Evolutionary conservation across 768 basidiomycete species (phyloP), one percentile per base, ranked within the genome.

Genomic region (Melanogaster broomeanus): DNA sequence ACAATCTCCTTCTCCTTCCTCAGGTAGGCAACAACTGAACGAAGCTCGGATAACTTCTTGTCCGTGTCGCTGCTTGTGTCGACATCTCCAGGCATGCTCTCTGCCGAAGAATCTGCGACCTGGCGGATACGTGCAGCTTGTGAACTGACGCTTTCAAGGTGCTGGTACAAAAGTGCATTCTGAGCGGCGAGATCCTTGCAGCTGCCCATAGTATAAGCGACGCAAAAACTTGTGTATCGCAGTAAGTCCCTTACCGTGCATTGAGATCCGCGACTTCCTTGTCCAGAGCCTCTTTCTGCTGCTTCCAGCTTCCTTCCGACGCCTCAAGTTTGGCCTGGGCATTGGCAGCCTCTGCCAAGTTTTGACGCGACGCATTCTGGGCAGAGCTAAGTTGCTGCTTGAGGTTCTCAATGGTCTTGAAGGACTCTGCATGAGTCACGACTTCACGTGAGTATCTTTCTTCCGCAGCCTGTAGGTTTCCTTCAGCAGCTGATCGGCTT

Each of bases 1-100:
- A 90, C 87, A 46, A 95, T 92, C 65, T 94, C 91, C 71, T 95
- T 93, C 76, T 94, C 93, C 62, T 88, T 91, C 37, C 93, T 81
- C 30, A 95, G 73, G 68, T 90, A 94, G 3, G 84, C 78, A 38
- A 93, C 84, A 24, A 93, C 86, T 16, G 87, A 81, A 25, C 88
- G 86, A 19, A 93, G 70, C 57, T 92, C 90, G 0, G 85, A 75
- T 10, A 89, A 57, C 63, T 90, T 87, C 2, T 76, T 75, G 55
- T 89, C 87, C 3, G 72, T 61, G 52, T 85, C 83, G 16, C 77
- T 82, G 9, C 69, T 51, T 0, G 68, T 61, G 18, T 82, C 82
- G 19, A 59, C 72, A 39, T 82, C 84, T 5, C 65, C 75, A 13
- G 72, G 53, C 13, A 70, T 55, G 19, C 67, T 67, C 1, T 71